Base-by-base conservation (phyloP, 306 rosid species). In the Sechiopsis laciniata region DNA sequence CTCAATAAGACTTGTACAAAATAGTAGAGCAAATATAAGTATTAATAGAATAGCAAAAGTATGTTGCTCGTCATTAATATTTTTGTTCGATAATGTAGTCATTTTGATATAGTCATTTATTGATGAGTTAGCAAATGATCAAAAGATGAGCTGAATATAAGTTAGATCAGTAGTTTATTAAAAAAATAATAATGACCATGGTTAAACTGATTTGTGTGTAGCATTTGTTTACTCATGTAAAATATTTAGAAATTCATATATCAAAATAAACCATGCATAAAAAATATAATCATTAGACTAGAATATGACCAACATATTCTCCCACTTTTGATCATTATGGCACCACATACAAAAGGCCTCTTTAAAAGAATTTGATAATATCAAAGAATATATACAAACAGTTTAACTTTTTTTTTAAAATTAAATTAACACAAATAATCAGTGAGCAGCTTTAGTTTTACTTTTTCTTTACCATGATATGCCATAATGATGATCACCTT, bases 381-480 rank as follows among this genome's bases (percentile, higher is more conserved):
- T 67, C 17, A 45, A 67, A 46, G 26, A 64, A 62, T 14, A 62
- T 32, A 7, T 40, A 58, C 20, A 19, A 8, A 56, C 10, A 56
- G 2, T 26, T 26, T 16, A 16, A 37, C 24, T 17, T 37, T 17
- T 63, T 35, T 35, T 62, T 8, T 0, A 26, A 0, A 9, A 37
- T 63, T 63, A 42, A 67, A 45, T 67, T 67, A 67, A 45, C 11
- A 48, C 37, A 42, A 65, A 67, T 67, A 67, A 42, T 42, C 72
- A 67, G 55, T 67, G 35, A 67, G 72, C 72, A 67, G 55, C 72
- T 67, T 67, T 67, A 67, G 55, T 67, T 67, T 66, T 67, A 67
- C 72, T 67, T 67, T 67, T 67, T 46, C 72, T 67, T 67, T 67
- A 67, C 72, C 72, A 67, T 67, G 55, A 67, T 46, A 67, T 67